A percentile compares a stretch with the other conserved stretches of the same genome.
Evolutionary conservation across 805 yeast species (phyloP).

Genomic region (Yarrowia yakushimensis): DNA sequence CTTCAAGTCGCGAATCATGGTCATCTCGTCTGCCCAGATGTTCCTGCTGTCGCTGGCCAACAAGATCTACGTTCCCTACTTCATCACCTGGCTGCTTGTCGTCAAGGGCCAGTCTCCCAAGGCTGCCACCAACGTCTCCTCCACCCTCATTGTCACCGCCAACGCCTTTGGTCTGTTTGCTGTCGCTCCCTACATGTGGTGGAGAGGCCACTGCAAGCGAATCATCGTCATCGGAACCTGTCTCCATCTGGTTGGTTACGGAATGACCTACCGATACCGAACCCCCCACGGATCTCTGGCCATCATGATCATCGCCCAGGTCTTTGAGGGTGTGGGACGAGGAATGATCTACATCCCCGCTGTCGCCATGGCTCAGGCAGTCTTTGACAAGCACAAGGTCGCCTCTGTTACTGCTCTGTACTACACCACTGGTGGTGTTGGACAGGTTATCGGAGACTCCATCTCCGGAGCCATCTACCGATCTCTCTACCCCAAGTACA

Average conservation of each 20-base stretch:
- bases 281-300: slow-evolving; percentile 7
- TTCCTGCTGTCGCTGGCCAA: slow-evolving; percentile 22
- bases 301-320: slow-evolving; percentile 21
- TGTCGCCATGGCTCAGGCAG: slow-evolving; percentile 23
- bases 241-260: slow-evolving; percentile 12
- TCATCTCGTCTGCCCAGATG: slow-evolving; percentile 15
- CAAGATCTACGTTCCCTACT: slow-evolving; percentile 17
- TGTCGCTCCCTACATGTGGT: slow-evolving; percentile 22
- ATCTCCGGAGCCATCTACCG: slow-evolving; percentile 18
- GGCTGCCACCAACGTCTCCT: slow-evolving; percentile 20
- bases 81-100: slow-evolving; percentile 19
- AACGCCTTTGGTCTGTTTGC: slow-evolving; percentile 20
- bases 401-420: slow-evolving; percentile 17
- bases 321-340: slow-evolving; percentile 22
- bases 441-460: slow-evolving; percentile 13
- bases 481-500: slow-evolving; percentile 19
- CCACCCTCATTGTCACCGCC: slow-evolving; percentile 16
- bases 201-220: slow-evolving; percentile 21
- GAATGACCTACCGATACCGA: slow-evolving; percentile 20
- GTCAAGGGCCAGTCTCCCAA: slow-evolving; percentile 19
- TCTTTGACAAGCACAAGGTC: slow-evolving; percentile 18
- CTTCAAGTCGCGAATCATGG: slow-evolving; percentile 12
- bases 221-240: slow-evolving; percentile 13
- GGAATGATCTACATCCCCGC: slow-evolving; percentile 22
- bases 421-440: slow-evolving; percentile 18